Conservation (phyloP, 768 basidiomycete species). For the Lactifluus pinguis region DNA sequence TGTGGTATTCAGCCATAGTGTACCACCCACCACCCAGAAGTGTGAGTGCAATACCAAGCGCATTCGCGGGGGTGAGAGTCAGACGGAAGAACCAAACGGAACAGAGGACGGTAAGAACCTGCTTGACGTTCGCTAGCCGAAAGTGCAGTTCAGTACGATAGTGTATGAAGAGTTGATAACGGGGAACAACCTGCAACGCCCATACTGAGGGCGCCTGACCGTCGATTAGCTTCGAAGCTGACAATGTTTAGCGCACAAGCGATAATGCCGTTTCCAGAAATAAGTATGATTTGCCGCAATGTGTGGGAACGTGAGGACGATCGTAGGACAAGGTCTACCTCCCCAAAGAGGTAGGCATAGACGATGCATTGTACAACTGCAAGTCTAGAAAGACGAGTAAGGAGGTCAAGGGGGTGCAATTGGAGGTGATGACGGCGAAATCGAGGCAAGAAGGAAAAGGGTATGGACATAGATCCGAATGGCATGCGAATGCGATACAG, state of each 20-base stretch:
- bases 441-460: constrained; percentile 12
- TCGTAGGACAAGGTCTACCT: constrained; percentile 51
- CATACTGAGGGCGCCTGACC: constrained; percentile 84
- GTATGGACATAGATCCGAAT: constrained; percentile 13
- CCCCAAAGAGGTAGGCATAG: constrained; percentile 72
- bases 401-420: constrained; percentile 74
- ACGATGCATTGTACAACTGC: constrained; percentile 82
- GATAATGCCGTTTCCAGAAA: constrained; percentile 72
- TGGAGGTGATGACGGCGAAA: constrained; percentile 27
- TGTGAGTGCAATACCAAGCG: constrained; percentile 75
- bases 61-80: constrained; percentile 70
- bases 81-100: constrained; percentile 81
- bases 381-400: constrained; percentile 85
- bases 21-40: constrained; percentile 82
- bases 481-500: not conserved
- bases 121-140: constrained; percentile 74
- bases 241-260: constrained; percentile 93
- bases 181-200: constrained; percentile 69
- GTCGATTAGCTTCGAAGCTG: constrained; percentile 92
- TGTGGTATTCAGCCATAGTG: constrained; percentile 47
- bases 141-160: not conserved
- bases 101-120: constrained; percentile 80
- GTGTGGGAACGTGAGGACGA: constrained; percentile 25
- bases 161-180: not conserved
- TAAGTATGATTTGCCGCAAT: constrained; percentile 27